Evolutionary conservation across 192 early-diverging fungal species (phyloP).

Genomic region (Backusella sp.): DNA sequence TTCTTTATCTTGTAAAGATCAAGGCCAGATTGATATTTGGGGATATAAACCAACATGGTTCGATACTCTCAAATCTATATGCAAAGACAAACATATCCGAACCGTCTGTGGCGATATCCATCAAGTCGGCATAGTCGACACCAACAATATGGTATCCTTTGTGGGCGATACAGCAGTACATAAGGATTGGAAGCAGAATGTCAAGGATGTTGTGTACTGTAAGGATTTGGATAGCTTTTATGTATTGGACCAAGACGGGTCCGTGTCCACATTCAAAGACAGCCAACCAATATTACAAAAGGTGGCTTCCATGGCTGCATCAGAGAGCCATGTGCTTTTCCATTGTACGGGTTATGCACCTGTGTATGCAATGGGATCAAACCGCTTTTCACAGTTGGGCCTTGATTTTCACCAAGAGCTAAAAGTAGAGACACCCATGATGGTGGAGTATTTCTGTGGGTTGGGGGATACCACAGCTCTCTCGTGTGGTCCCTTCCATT

Average conservation of each 20-base stretch:
- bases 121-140: background rate
- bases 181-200: background rate
- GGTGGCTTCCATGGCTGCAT: background rate
- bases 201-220: background rate
- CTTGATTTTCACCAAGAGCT: constrained; percentile 1
- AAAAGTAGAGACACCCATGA: background rate
- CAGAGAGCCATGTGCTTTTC: constrained; percentile 13
- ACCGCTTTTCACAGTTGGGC: constrained; percentile 15
- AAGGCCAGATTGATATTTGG: background rate
- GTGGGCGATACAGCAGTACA: background rate
- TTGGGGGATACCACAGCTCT: background rate
- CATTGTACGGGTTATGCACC: background rate
- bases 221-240: background rate
- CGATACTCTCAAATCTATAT: background rate
- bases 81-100: background rate
- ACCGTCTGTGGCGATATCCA: background rate
- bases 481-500: constrained; percentile 7
- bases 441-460: constrained; percentile 16
- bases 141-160: background rate
- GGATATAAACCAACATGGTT: constrained; percentile 11
- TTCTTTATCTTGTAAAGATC: background rate
- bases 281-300: background rate
- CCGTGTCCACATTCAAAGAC: background rate
- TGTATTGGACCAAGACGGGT: background rate
- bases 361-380: constrained; percentile 13